Evolutionary conservation across 345 rosid genomes (phyloP), one percentile per base, ranked within the genome.

Genomic region (Melastoma malabathricum): DNA sequence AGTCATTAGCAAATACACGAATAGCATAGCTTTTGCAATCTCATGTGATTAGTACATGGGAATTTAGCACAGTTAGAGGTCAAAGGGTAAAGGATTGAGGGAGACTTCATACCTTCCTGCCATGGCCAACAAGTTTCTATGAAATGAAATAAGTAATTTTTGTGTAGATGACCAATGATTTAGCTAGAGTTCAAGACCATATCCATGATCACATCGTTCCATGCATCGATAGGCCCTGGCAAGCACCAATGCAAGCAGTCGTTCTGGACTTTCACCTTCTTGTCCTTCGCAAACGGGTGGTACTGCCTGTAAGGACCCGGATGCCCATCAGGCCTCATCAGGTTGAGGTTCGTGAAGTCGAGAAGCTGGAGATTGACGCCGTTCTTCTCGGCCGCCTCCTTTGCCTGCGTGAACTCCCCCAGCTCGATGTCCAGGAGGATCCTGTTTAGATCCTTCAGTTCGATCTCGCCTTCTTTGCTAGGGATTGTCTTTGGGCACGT

Each of bases 231-330:
- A 6, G 98, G 95, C 46, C 98, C 98, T 1, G 98, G 98, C 63
- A 92, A 71, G 71, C 98, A 92, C 98, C 98, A 92, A 69, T 84
- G 98, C 63, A 92, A 52, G 57, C 97, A 92, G 51, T 92, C 98
- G 8, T 84, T 82, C 75, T 83, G 98, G 61, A 84, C 90, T 18
- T 44, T 71, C 4, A 80, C 86, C 13, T 77, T 78, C 61, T 67
- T 69, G 51, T 79, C 82, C 74, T 74, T 56, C 0, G 86, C 83
- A 58, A 73, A 84, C 6, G 97, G 95, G 4, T 79, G 64, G 43
- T 75, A 77, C 66, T 73, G 55, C 41, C 97, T 62, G 61, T 84
- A 92, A 3, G 97, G 79, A 52, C 86, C 98, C 0, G 98, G 97
- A 65, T 92, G 98, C 5, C 98, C 98, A 10, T 92, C 98, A 0